These are phyloP conservation scores for Fusarium xyrophilum DNA, from an alignment of 2,329 filamentous ascomycete genomes.

Conservation along the genomic window DNA sequence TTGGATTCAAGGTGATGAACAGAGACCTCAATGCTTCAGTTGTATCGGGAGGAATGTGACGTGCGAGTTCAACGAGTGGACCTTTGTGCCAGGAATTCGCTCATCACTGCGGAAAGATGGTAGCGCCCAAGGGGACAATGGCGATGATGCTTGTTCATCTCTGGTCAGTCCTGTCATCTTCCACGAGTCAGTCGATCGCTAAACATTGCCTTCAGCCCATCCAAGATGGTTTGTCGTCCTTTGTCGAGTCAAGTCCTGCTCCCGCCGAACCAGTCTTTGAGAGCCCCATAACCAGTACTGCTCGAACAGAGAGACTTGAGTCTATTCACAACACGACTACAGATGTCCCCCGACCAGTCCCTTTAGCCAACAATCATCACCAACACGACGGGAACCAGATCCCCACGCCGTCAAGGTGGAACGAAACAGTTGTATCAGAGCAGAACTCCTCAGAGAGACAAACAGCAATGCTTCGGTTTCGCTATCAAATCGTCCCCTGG, in stretches of 20 bases:
- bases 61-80: constrained; percentile 31
- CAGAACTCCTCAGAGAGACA: constrained; percentile 23
- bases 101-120: constrained; percentile 4
- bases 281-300: not conserved
- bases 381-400: constrained; percentile 15
- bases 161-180: not conserved
- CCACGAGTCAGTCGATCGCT: fast-evolving
- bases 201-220: not conserved
- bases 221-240: constrained; percentile 2
- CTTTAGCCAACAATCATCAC: not conserved
- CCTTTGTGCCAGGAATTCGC: constrained; percentile 15
- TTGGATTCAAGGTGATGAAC: constrained; percentile 13
- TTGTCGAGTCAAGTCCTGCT: constrained; percentile 6
- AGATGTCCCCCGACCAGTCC: not conserved
- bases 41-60: constrained; percentile 23
- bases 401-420: constrained; percentile 11
- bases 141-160: not conserved
- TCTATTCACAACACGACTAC: not conserved
- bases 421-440: constrained; percentile 17
- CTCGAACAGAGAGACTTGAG: not conserved
- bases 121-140: not conserved
- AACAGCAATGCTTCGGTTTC: constrained; percentile 27
- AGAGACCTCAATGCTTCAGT: constrained; percentile 23
- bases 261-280: not conserved
- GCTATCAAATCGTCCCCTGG: constrained; percentile 24